Evolutionary conservation across 1,139 yeast genomes (phyloP).

Genomic region (Candida tropicalis): DNA sequence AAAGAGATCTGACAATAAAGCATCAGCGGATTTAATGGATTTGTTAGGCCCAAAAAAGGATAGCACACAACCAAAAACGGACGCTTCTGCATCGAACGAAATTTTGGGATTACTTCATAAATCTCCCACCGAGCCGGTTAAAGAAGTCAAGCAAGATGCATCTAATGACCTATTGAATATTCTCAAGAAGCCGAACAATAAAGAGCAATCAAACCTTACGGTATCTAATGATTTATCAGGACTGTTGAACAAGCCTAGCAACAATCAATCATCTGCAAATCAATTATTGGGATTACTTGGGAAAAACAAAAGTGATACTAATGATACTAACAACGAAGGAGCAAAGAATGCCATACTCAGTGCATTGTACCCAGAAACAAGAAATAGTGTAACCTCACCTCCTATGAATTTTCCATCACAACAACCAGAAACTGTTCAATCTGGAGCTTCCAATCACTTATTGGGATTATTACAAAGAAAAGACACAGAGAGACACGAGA

Average conservation of each 20-base stretch:
- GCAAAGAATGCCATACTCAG: background rate
- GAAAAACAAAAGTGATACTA: conserved; percentile 6
- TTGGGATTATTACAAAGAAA: conserved; percentile 23
- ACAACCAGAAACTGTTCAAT: conserved; percentile 6
- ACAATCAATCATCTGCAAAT: conserved; percentile 14
- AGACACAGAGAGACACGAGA: conserved; percentile 2
- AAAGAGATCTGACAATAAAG: conserved; percentile 26
- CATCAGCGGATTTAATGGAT: conserved; percentile 16
- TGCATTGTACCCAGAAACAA: conserved; percentile 3
- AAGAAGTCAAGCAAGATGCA: background rate
- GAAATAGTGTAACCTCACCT: conserved; percentile 1
- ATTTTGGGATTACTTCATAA: conserved; percentile 12
- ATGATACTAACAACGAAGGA: background rate
- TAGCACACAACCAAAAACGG: background rate
- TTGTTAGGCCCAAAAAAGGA: conserved; percentile 15
- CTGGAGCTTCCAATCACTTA: conserved; percentile 18
- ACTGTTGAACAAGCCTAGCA: conserved; percentile 20
- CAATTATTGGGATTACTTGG: conserved; percentile 23
- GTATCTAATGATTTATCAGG: conserved; percentile 24
- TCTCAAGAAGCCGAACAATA: conserved; percentile 5
- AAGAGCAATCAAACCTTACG: conserved; percentile 5
- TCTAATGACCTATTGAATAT: conserved; percentile 10
- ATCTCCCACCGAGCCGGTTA: background rate
- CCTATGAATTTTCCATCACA: conserved; percentile 5
- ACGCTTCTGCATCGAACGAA: conserved; percentile 8